Base-by-base conservation (phyloP, 2,329 filamentous ascomycete species). In the Diaporthe nobilis region DNA sequence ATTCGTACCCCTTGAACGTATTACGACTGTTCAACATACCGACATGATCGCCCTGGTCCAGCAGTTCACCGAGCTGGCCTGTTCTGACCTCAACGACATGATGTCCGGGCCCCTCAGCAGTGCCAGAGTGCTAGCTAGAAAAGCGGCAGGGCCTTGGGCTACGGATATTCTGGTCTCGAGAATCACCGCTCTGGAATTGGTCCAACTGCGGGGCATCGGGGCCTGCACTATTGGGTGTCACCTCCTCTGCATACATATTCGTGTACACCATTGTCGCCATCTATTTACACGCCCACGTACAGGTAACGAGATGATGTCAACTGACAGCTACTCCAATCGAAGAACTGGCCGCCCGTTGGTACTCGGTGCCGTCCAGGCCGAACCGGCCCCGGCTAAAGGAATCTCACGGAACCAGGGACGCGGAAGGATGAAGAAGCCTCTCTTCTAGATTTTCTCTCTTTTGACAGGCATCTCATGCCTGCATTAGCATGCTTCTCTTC, bases 271-370 rank as follows among this genome's bases (percentile, higher is more conserved):
- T 34, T 28, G 0, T 49, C n/a, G 17, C 28, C 17, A 8, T 42
- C 65, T 70, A 55, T 13, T 3, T 7, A 55, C 65, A 70, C 31
- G 34, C 65, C 65, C n/a, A 20, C 22, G 49, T 55, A 34, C 15
- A 42, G 34, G n/a, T 53, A 70, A 28, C 13, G n/a, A 55, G 65
- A 70, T 70, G 49, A 55, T 70, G 49, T 70, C 49, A 70, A 70
- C n/a, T 22, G 34, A 39, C 49, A 13, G 34, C 28, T 39, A 28
- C 65, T 25, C 49, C 34, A 42, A 31, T 15, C 8, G 49, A 55
- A 17, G 49, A 70, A n/a, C 25, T 53, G 51, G 34, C 49, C 49
- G 34, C 55, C n/a, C 9, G 34, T 53, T 55, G 65, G 49, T 15
- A n/a, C 34, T 70, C 49, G 65, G 49, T 55, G 65, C 65, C 49